Evolutionary conservation across 2,329 filamentous ascomycete genomes (phyloP).

Genomic region (Talaromyces sp.): DNA sequence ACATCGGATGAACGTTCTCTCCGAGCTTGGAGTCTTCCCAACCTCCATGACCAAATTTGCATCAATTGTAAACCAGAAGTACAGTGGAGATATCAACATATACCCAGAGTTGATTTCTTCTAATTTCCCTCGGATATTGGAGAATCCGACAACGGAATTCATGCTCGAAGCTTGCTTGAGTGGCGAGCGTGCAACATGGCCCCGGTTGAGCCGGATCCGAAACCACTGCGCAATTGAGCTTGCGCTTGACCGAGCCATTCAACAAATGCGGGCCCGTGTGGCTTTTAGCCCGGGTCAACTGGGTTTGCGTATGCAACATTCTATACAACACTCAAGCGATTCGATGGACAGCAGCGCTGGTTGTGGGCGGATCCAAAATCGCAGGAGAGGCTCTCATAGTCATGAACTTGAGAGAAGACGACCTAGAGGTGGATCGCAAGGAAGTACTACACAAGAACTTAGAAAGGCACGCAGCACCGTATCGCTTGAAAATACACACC

Average conservation of each 20-base stretch:
- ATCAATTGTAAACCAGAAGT: constrained; percentile 84
- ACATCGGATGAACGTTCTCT: constrained; percentile 77
- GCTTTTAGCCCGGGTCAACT: constrained; percentile 35
- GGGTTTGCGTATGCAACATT: constrained; percentile 21
- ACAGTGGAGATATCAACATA: constrained; percentile 94
- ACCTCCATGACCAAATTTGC: constrained; percentile 76
- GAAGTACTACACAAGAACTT: constrained; percentile 9
- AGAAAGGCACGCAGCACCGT: constrained; percentile 26
- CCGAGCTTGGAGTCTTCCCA: constrained; percentile 78
- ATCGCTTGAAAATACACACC: constrained; percentile 21
- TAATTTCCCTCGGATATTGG: constrained; percentile 75
- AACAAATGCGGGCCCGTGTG: constrained; percentile 44
- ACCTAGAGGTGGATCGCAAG: constrained; percentile 10
- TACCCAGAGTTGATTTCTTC: constrained; percentile 75
- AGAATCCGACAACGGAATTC: constrained; percentile 83
- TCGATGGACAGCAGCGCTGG: constrained; percentile 27
- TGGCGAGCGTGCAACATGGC: constrained; percentile 89
- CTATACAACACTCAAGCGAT: constrained; percentile 17
- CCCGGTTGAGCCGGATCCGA: constrained; percentile 79
- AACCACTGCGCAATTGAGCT: constrained; percentile 89
- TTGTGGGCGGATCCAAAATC: constrained; percentile 24
- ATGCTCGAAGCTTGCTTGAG: constrained; percentile 77
- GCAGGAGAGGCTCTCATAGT: constrained; percentile 35
- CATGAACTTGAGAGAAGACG: constrained; percentile 32
- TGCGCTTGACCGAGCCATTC: constrained; percentile 59